Percentiles rank a stretch among this genome's conserved stretches.
phyloP scores from a whole-genome alignment of 306 rosid genomes.

The Biancaea sappan region DNA sequence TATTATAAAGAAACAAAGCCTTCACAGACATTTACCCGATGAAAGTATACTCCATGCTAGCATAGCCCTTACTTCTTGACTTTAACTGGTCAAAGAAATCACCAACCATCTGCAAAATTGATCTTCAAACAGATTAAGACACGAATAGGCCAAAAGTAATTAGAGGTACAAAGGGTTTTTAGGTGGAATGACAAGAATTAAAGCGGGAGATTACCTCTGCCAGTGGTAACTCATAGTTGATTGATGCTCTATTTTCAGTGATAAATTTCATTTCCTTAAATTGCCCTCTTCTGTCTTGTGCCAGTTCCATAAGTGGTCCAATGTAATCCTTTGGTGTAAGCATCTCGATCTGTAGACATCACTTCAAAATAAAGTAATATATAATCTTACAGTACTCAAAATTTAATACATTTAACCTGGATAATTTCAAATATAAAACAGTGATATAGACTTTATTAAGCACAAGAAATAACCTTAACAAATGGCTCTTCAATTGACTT shows the following conservation, averaged over 20 bases:
- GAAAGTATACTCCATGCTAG: conserved; percentile 90
- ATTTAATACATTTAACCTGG: conserved; percentile 4
- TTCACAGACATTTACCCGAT: conserved; percentile 59
- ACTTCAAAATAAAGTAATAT: conserved; percentile 30
- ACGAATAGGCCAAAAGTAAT: conserved; percentile 20
- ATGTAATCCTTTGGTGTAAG: conserved; percentile 91
- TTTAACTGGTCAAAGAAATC: conserved; percentile 97
- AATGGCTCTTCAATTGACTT: conserved; percentile 79
- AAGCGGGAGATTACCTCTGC: conserved; percentile 69
- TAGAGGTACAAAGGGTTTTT: background rate
- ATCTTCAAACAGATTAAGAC: conserved; percentile 33
- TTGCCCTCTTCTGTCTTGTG: conserved; percentile 93
- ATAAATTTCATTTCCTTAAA: conserved; percentile 92
- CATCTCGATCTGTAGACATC: conserved; percentile 73
- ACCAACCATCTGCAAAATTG: conserved; percentile 64
- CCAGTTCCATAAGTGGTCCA: conserved; percentile 89
- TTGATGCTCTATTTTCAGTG: conserved; percentile 79
- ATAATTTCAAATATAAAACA: conserved; percentile 30
- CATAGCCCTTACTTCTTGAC: conserved; percentile 96
- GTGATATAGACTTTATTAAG: conserved; percentile 26
- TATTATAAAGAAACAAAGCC: conserved; percentile 34
- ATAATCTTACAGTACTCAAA: background rate
- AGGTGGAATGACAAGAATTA: conserved; percentile 23
- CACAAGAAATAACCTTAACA: conserved; percentile 58
- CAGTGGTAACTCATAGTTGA: conserved; percentile 73